Base-by-base conservation (phyloP, 192 early-diverging fungal genomes). In the Coemansia sp. region DNA sequence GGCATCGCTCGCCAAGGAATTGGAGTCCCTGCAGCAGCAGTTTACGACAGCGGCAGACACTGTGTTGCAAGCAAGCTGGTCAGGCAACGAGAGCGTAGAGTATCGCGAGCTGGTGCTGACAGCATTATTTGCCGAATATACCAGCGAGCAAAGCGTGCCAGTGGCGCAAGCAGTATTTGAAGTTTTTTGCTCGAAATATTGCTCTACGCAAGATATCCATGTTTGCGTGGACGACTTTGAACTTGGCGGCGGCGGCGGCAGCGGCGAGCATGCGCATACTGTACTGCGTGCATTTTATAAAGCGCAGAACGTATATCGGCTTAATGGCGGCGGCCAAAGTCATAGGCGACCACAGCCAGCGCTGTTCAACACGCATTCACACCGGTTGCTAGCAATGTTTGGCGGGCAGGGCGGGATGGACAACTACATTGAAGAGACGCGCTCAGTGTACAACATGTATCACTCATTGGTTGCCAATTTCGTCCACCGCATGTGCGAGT, bases 331-430 rank as follows among this genome's bases (percentile, higher is more conserved):
- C 4, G 15, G 46, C 22, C 25, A 6, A 35, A 42, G 14, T 24
- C 3, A 29, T 20, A 37, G 29, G 14, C 4, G 12, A 20, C 42
- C 39, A 20, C 56, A n/a, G 36, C 32, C 68, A 6, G 77, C 71
- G 14, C 47, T 79, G 4, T 67, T 79, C 32, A 43, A 47, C 24
- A 51, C 49, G 3, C 62, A 62, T 0, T 35, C 47, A 27, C 60
- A 65, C 47, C 29, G 35, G 9, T 60, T 86, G 1, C 85, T 94
- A 57, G 93, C 93, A 36, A 87, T 96, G 58, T 98, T 98, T 87
- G 94, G 94, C 41, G 96, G 96, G 42, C 96, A 98, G 74, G 96
- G 96, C 57, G 94, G 92, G 58, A 91, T 94, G 64, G 91, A 95
- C 63, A 94, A 94, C 63, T 98, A 95, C 82, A 94, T 98, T 80